phyloP scores from a whole-genome alignment of 176 grass and related monocot species.

The Triticum turgidum region DNA sequence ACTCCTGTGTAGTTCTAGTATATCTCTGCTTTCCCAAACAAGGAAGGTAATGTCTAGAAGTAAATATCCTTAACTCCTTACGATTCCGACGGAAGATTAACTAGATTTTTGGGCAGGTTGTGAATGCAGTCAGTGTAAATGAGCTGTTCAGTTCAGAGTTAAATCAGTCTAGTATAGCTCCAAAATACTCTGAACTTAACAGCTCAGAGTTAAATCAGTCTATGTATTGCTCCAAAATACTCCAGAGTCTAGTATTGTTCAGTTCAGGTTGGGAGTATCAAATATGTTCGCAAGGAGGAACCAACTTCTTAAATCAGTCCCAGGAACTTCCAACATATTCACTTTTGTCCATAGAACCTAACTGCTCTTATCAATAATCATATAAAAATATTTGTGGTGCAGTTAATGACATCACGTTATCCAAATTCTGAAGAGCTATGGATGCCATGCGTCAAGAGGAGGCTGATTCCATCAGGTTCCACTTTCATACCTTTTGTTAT shows the following conservation, averaged over 20 bases:
- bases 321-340: background rate
- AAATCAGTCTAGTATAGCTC: background rate
- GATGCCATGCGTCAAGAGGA: slow-evolving; percentile 69
- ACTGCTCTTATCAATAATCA: background rate
- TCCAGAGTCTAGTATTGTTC: too few species aligned
- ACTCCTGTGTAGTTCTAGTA: background rate
- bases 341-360: background rate
- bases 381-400: slow-evolving; percentile 21
- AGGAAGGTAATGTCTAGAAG: background rate
- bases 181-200: background rate
- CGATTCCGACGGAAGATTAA: background rate
- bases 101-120: background rate
- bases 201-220: background rate
- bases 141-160: background rate
- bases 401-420: slow-evolving; percentile 78
- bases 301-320: background rate
- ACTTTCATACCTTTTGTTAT: slow-evolving; percentile 31
- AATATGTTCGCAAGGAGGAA: background rate
- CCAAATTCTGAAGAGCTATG: slow-evolving; percentile 64
- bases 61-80: background rate
- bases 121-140: background rate
- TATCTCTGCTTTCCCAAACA: background rate
- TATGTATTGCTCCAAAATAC: slow-evolving; percentile 19
- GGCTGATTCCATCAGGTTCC: slow-evolving; percentile 63
- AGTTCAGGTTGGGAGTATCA: background rate